Conservation (phyloP, 1,284 basidiomycete genomes). For the Golubevia sp. region DNA sequence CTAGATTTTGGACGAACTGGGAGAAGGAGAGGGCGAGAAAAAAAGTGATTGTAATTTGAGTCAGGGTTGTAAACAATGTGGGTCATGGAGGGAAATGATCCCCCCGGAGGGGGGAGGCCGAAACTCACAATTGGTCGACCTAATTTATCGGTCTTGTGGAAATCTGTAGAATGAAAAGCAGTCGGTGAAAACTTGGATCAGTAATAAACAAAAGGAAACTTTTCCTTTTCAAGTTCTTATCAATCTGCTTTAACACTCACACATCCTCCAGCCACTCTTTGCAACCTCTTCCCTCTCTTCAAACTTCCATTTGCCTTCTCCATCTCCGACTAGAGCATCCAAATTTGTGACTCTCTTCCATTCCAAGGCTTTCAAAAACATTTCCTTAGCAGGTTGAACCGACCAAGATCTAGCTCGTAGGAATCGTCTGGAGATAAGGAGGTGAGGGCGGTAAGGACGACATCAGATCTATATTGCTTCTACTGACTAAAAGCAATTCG, state of each 20-base stretch:
- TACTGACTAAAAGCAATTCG: not conserved
- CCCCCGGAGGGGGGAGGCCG: no score
- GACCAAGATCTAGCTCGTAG: constrained; percentile 49
- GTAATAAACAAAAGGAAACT: not conserved
- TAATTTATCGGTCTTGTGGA: constrained; percentile 47
- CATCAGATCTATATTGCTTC: not conserved
- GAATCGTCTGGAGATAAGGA: constrained; percentile 23
- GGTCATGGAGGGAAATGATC: no score
- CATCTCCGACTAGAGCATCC: constrained; percentile 19
- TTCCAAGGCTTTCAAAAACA: constrained; percentile 45
- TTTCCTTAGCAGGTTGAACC: constrained; percentile 28
- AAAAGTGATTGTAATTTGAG: no score
- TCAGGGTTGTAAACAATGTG: no score
- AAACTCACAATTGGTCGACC: constrained; percentile 36
- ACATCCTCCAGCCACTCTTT: constrained; percentile 52
- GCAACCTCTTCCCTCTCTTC: constrained; percentile 44
- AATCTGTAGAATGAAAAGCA: constrained; percentile 15
- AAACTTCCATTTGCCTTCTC: constrained; percentile 26
- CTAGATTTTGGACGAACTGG: constrained; percentile 50
- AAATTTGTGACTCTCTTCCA: constrained; percentile 46
- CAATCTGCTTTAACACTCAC: not conserved
- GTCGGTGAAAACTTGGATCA: not conserved
- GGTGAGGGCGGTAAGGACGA: not conserved
- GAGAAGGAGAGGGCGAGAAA: no score
- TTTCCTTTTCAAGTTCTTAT: no score